Evolutionary conservation across 192 early-diverging fungal genomes (phyloP).

Genomic region (Backusella sp.): DNA sequence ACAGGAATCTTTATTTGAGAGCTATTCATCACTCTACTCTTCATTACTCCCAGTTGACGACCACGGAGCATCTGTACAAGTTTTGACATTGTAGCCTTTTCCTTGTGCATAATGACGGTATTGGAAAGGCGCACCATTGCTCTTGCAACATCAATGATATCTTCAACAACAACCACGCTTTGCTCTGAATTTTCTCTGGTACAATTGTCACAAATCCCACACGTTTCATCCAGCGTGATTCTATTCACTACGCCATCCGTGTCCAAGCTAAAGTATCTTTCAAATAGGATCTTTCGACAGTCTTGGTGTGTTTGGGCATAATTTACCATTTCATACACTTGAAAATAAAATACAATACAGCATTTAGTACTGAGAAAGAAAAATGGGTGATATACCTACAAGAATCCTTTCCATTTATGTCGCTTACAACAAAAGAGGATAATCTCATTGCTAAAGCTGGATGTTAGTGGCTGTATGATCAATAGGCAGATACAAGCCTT

Average conservation of each 20-base stretch:
- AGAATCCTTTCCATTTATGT: conserved; percentile 55
- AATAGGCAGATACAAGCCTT: not conserved
- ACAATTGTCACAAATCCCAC: conserved; percentile 51
- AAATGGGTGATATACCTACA: conserved; percentile 24
- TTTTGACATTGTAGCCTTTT: conserved; percentile 51
- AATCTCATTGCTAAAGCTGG: conserved; percentile 43
- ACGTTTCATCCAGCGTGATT: conserved; percentile 23
- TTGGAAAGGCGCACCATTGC: conserved; percentile 32
- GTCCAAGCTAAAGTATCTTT: conserved; percentile 51
- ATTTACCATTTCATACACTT: conserved; percentile 57
- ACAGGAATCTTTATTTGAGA: conserved; percentile 6
- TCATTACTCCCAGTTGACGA: conserved; percentile 25
- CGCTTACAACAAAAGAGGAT: conserved; percentile 56
- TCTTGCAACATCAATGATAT: conserved; percentile 43
- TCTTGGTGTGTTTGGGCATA: conserved; percentile 62
- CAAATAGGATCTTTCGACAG: conserved; percentile 63
- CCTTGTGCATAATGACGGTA: conserved; percentile 29
- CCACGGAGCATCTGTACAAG: conserved; percentile 47
- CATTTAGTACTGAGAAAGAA: not conserved
- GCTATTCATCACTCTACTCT: conserved; percentile 3
- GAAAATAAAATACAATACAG: not conserved
- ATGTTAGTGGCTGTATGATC: not conserved
- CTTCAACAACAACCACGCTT: conserved; percentile 38
- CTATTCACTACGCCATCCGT: conserved; percentile 26
- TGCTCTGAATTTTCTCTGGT: conserved; percentile 36